These are phyloP conservation scores for Halenospora varia DNA, from an alignment of 495 filamentous ascomycete species.

Conservation along the genomic window DNA sequence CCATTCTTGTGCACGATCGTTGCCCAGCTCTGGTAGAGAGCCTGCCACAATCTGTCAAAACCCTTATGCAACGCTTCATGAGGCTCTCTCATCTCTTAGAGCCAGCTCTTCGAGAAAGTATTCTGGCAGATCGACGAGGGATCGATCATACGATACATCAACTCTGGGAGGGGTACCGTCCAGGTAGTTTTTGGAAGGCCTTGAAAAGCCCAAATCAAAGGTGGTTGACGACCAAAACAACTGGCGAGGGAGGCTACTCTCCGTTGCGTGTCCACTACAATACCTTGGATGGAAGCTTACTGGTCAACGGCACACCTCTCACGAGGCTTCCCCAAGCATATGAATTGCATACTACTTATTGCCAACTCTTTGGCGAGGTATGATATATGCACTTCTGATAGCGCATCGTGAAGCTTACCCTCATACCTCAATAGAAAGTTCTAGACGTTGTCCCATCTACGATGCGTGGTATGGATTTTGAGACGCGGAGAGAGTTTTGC, in stretches of 20 bases:
- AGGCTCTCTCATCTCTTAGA: slow-evolving; percentile 9
- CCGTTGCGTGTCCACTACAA: slow-evolving; percentile 39
- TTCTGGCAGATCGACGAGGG: no score
- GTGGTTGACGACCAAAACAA: slow-evolving; percentile 30
- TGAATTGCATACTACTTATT: slow-evolving; percentile 29
- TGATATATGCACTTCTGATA: background rate
- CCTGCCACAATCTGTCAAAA: no score
- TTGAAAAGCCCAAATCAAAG: slow-evolving; percentile 18
- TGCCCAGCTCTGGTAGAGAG: slow-evolving; percentile 3
- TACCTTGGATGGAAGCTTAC: slow-evolving; percentile 40
- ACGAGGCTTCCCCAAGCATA: slow-evolving; percentile 34
- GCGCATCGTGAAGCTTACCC: no score
- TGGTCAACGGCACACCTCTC: slow-evolving; percentile 44
- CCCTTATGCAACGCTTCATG: no score
- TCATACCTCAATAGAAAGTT: no score
- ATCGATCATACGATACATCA: no score
- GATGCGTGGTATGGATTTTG: no score
- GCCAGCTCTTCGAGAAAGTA: background rate
- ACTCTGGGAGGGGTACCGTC: slow-evolving; percentile 31
- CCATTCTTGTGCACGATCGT: slow-evolving; percentile 10
- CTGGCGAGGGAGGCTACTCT: background rate
- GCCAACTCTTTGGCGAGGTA: slow-evolving; percentile 37
- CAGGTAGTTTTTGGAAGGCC: slow-evolving; percentile 22
- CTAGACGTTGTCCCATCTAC: no score
- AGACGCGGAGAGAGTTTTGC: no score